Evolutionary conservation across 1,284 basidiomycete species (phyloP).

Genomic region (Schizopora paradoxa): DNA sequence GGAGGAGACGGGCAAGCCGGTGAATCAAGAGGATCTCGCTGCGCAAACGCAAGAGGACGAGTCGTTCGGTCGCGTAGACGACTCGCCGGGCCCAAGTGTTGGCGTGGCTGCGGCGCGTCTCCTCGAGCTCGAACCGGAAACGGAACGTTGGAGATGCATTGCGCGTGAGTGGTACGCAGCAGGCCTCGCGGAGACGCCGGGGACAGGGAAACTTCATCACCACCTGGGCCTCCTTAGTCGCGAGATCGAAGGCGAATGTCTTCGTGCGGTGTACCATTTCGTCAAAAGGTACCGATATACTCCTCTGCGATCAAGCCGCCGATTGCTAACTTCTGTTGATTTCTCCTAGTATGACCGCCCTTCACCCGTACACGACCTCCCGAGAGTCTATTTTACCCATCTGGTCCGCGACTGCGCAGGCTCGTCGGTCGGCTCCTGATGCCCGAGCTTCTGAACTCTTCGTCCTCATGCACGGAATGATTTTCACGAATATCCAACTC

Average conservation of each 20-base stretch:
- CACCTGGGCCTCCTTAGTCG: slow-evolving; percentile 87
- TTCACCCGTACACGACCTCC: slow-evolving; percentile 81
- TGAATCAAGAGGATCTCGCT: slow-evolving; percentile 40
- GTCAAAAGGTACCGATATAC: slow-evolving; percentile 83
- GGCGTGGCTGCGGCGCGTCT: slow-evolving; percentile 82
- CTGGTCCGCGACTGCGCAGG: slow-evolving; percentile 75
- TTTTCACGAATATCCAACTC: slow-evolving; percentile 91
- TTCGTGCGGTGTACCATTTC: slow-evolving; percentile 89
- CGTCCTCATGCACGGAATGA: slow-evolving; percentile 88
- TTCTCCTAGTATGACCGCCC: slow-evolving; percentile 69
- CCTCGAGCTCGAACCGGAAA: slow-evolving; percentile 86
- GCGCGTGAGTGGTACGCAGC: slow-evolving; percentile 92
- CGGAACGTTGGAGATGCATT: slow-evolving; percentile 86
- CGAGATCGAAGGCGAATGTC: slow-evolving; percentile 77
- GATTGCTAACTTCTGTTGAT: too few species aligned
- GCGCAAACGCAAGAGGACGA: slow-evolving; percentile 34
- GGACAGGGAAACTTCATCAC: slow-evolving; percentile 89
- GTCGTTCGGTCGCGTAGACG: slow-evolving; percentile 53
- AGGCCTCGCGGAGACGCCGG: slow-evolving; percentile 85
- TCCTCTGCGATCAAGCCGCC: slow-evolving; percentile 5
- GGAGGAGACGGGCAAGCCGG: slow-evolving; percentile 39
- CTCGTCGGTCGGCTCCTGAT: slow-evolving; percentile 69
- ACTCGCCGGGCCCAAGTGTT: slow-evolving; percentile 71
- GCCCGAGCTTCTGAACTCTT: slow-evolving; percentile 80
- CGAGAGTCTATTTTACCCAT: slow-evolving; percentile 84